Evolutionary conservation across 75 land plant species (phyloP), one percentile per base, ranked within the genome.

Genomic region (Chamaecyparis obtusa): DNA sequence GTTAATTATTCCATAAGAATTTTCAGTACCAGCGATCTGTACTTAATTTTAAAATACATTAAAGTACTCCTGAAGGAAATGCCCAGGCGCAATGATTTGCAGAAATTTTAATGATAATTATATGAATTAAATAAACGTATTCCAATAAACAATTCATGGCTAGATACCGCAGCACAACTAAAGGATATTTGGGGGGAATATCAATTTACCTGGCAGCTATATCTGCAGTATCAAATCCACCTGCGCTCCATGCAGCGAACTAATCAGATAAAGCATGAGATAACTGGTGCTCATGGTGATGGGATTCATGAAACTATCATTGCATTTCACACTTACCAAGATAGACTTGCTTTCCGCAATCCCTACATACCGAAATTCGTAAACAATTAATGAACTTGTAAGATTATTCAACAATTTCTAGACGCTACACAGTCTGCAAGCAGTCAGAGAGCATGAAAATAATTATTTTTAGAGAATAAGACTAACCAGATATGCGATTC

Each of bases 341-440:
- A 89, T 95, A 95, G 7, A 95, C 94, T 86, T 95, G 96, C 87
- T 95, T 95, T 64, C 96, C 93, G 69, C 92, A 91, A 84, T 95
- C 96, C 94, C 96, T 95, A 89, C 84, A 85, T 86, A 86, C 54
- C 5, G 1, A 19, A 57, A 57, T 57, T 57, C 0, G 6, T 2
- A 39, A 35, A 67, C 41, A 14, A 76, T 33, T 37, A 33, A 76
- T 75, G 36, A 75, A 33, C 55, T 13, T 75, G 36, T 5, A 35
- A 1, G 24, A 76, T 3, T 76, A 14, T 36, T 35, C 43, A 35
- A 5, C 8, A 43, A 44, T 83, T 83, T 8, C 9, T 35, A 33
- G 1, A 35, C 41, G 24, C 54, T 46, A 19, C 41, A 27, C 54
- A 39, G 33, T 30, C 41, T 83, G 85, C 85, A 48, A 21, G 64